Evolutionary conservation across 805 yeast genomes (phyloP), one percentile per base, ranked within the genome.

Genomic region (Pichia nanzhaoensis): DNA sequence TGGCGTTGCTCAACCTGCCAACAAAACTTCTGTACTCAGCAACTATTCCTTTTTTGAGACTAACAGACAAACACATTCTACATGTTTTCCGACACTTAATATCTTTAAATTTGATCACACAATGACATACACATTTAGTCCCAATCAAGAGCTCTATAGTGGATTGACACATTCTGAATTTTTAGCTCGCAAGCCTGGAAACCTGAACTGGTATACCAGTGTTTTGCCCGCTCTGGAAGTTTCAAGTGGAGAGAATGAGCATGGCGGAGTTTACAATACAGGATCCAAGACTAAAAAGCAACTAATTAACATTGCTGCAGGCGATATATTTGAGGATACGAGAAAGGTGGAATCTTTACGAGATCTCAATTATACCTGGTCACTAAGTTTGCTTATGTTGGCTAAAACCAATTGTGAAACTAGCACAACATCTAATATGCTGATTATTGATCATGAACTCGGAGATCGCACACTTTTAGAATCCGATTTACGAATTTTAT

Each of bases 81-180:
- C 5, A 16, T 32, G 9, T 20, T 37, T 2, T 5, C 31, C 19
- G 9, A 35, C 16, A 18, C 31, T 45, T 3, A 41, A 46, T 37
- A 42, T 46, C 12, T 46, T 42, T 18, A 39, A 34, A 30, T 46
- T 46, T 28, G 43, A 38, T 24, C 36, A 42, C 20, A 42, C 46
- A 12, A 17, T 42, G 37, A 20, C 27, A 5, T 32, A 34, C 8
- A 31, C 46, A 0, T 14, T 31, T 2, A 16, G 14, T 2, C 49
- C 49, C 6, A 46, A 46, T 31, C 21, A 24, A 4, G 39, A 42
- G 9, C 22, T 46, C 1, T 46, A 42, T 14, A 22, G 43, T 21
- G 12, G 27, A 14, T 7, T 17, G 2, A 31, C 44, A 3, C 30
- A 39, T 20, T n/a, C n/a, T 2, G 13, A 12, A 7, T 16, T 41